phyloP scores from a whole-genome alignment of 306 rosid genomes.

The Ochetophila trinervis region DNA sequence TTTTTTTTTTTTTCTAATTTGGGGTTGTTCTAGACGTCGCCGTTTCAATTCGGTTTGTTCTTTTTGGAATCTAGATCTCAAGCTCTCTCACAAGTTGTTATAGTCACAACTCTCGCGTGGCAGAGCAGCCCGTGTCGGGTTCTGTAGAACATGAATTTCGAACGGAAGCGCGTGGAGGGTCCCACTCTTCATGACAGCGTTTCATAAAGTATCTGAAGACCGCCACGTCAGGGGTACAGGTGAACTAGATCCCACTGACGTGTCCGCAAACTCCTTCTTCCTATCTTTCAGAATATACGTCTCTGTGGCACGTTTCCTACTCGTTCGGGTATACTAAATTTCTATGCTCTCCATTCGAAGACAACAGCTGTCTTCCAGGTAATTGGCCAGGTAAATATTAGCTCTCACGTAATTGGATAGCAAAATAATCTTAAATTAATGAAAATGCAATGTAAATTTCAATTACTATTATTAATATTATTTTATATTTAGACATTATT shows the following conservation, averaged over 20 bases:
- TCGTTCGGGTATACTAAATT: background rate
- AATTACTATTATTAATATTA: too few relatives aligned
- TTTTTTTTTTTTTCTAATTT: background rate
- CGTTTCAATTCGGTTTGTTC: background rate
- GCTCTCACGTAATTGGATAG: too few relatives aligned
- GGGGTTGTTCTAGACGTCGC: background rate
- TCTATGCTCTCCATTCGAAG: background rate
- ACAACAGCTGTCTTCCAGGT: slow-evolving; percentile 5
- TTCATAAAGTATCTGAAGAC: slow-evolving; percentile 11
- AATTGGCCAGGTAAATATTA: too few relatives aligned
- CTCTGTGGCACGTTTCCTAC: slow-evolving; percentile 7
- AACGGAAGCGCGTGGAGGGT: slow-evolving; percentile 30
- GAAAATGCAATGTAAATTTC: too few relatives aligned
- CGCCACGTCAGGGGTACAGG: slow-evolving; percentile 41
- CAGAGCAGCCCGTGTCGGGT: background rate
- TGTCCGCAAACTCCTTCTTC: slow-evolving; percentile 10
- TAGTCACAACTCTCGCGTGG: slow-evolving; percentile 1
- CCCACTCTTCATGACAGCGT: background rate
- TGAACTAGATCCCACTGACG: slow-evolving; percentile 22
- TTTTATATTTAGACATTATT: too few relatives aligned
- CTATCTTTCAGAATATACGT: background rate
- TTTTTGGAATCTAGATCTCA: background rate
- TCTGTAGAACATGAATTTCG: background rate
- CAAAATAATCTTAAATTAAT: too few relatives aligned
- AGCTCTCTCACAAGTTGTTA: too few relatives aligned